Conservation (phyloP, 1,284 basidiomycete genomes). For the Austroboletus novae-zelandiae region DNA sequence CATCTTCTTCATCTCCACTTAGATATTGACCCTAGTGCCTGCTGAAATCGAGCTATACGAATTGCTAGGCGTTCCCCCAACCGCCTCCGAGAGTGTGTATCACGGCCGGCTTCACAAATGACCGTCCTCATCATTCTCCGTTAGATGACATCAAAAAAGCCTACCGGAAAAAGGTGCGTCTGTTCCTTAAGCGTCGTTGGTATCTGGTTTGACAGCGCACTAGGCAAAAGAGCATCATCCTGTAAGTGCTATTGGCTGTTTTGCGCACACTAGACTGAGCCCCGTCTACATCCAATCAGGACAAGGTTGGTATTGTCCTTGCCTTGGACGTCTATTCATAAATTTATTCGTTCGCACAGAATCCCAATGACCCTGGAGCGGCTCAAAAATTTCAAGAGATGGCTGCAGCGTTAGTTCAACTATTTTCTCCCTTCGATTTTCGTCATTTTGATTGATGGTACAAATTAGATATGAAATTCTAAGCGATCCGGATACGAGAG, state of each 20-base stretch:
- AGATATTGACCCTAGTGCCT: conserved; percentile 49
- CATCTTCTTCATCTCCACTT: not conserved
- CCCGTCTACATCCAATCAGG: conserved; percentile 38
- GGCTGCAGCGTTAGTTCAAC: conserved; percentile 69
- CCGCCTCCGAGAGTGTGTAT: conserved; percentile 66
- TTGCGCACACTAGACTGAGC: conserved; percentile 2
- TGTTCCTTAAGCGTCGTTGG: conserved; percentile 7
- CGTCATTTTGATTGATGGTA: conserved; percentile 5
- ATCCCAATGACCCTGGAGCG: conserved; percentile 75
- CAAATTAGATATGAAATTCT: conserved; percentile 78
- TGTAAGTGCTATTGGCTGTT: conserved; percentile 47
- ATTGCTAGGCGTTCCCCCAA: conserved; percentile 66
- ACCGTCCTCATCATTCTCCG: conserved; percentile 10
- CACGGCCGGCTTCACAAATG: conserved; percentile 1
- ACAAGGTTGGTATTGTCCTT: conserved; percentile 49
- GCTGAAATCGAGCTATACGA: conserved; percentile 79
- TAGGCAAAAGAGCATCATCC: conserved; percentile 90
- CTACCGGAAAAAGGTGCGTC: conserved; percentile 80
- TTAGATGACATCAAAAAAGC: conserved; percentile 89
- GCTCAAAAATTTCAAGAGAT: conserved; percentile 86
- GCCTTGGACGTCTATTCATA: not conserved
- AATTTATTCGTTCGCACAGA: conserved; percentile 40
- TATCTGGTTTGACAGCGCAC: conserved; percentile 25
- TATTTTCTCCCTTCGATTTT: not conserved
- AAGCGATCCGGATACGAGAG: conserved; percentile 74